Evolutionary conservation across 2,329 filamentous ascomycete genomes (phyloP), one percentile per base, ranked within the genome.

Genomic region (Aspergillus niger): DNA sequence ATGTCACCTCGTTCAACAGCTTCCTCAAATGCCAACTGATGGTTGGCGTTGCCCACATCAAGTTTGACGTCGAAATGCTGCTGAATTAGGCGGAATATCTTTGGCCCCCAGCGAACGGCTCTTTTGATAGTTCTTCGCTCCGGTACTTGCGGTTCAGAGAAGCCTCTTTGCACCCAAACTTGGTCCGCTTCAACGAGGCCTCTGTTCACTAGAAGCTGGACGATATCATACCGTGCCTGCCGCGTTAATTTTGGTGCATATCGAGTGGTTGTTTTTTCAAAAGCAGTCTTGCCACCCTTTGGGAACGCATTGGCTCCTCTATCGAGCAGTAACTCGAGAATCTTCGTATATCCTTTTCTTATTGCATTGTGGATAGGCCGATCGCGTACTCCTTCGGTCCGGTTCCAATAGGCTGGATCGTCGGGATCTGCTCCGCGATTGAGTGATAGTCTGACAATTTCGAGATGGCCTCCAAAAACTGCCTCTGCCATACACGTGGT

Each of bases 81-180:
- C 20, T 10, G 20, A 6, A 44, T 0, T 2, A 44, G 20, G 17
- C 24, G 8, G 20, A 44, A 44, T n/a, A 44, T 2, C 10, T 24
- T 1, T 2, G 1, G 1, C 4, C 41, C 41, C 13, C 2, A 1
- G 3, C 4, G 0, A 4, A 44, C 20, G 0, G 41, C 41, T 22
- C 7, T 24, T 2, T 3, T 8, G 13, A 44, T 22, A 3, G 20
- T 22, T 43, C 39, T 43, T 11, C 17, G 39, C 3, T 22, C 26
- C 6, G 26, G 26, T 28, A 28, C 26, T 8, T 28, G 6, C 6
- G 26, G 26, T 7, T 7, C 6, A 28, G 8, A 28, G 1, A 28
- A 28, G 26, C 26, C 26, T 28, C 6, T 28, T 7, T 1, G 6
- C 28, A 30, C 28, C 28, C 28, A 0, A 30, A 11, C 1, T 0